Conservation (phyloP, 176 grass and related monocot species). For the Musa troglodytarum region DNA sequence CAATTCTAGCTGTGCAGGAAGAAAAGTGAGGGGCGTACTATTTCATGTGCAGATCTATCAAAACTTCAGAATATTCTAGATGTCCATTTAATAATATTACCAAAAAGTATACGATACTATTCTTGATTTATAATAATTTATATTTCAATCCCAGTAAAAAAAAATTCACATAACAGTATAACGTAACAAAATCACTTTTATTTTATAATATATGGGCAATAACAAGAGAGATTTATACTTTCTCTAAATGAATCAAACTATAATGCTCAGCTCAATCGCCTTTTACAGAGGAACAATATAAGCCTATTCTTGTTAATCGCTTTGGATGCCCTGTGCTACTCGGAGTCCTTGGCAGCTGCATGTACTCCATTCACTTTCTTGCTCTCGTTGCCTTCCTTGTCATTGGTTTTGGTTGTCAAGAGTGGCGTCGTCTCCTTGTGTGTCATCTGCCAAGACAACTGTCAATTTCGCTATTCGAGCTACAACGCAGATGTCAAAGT, state of each 20-base stretch:
- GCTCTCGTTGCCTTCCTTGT: conserved; percentile 37
- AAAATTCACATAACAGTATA: background rate
- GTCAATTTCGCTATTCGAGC: conserved; percentile 22
- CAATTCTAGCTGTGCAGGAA: too few species aligned
- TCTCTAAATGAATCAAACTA: background rate
- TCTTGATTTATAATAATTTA: too few species aligned
- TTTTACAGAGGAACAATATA: background rate
- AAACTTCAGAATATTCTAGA: too few species aligned
- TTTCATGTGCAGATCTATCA: too few species aligned
- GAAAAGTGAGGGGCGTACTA: too few species aligned
- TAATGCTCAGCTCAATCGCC: background rate
- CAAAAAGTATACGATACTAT: too few species aligned
- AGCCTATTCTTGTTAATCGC: background rate
- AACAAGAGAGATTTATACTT: background rate
- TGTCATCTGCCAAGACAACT: conserved; percentile 44
- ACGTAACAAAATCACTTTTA: background rate
- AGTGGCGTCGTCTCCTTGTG: conserved; percentile 77
- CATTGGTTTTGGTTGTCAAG: conserved; percentile 46
- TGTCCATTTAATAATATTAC: too few species aligned
- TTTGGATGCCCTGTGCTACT: conserved; percentile 11
- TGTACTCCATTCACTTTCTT: conserved; percentile 80
- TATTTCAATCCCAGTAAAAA: background rate
- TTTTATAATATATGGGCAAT: background rate
- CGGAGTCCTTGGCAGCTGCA: conserved; percentile 47
- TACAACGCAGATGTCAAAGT: conserved; percentile 9